phyloP scores from a whole-genome alignment of 78 protist species.

The Neovahlkampfia damariscottae region DNA sequence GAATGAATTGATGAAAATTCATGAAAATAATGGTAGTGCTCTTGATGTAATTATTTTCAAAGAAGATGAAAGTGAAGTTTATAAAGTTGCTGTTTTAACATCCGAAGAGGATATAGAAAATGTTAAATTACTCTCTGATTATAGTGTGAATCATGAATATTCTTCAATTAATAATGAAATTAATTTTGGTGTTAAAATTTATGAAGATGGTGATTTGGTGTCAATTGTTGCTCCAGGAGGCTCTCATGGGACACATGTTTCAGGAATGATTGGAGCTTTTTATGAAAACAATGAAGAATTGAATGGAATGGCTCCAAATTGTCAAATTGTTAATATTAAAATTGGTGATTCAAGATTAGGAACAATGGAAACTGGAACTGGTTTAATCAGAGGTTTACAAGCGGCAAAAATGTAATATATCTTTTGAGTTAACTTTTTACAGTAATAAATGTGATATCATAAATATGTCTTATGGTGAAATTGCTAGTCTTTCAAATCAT shows the following conservation, averaged over 20 bases:
- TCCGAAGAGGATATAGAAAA: too few relatives aligned
- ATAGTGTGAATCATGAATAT: background rate
- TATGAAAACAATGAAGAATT: constrained; percentile 19
- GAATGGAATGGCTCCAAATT: constrained; percentile 66
- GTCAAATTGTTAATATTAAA: constrained; percentile 40
- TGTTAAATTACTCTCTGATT: background rate
- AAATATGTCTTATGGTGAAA: constrained; percentile 60
- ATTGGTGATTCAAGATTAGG: constrained; percentile 53
- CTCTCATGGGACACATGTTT: constrained; percentile 71
- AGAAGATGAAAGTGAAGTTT: constrained; percentile 19
- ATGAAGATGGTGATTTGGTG: constrained; percentile 36
- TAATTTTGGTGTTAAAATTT: constrained; percentile 29
- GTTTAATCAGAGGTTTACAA: constrained; percentile 33
- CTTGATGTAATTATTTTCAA: constrained; percentile 15
- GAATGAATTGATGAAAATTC: background rate
- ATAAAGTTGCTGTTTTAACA: too few relatives aligned
- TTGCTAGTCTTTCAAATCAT: too few relatives aligned
- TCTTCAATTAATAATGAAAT: background rate
- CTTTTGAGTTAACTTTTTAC: too few relatives aligned
- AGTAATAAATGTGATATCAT: too few relatives aligned
- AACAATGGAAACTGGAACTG: constrained; percentile 46
- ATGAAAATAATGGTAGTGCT: too few relatives aligned
- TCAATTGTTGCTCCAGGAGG: constrained; percentile 27
- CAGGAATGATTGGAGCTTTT: constrained; percentile 56
- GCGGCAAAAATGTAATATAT: constrained; percentile 14